These are phyloP conservation scores for Cyberlindnera mrakii DNA, from an alignment of 805 yeast species.

Conservation along the genomic window DNA sequence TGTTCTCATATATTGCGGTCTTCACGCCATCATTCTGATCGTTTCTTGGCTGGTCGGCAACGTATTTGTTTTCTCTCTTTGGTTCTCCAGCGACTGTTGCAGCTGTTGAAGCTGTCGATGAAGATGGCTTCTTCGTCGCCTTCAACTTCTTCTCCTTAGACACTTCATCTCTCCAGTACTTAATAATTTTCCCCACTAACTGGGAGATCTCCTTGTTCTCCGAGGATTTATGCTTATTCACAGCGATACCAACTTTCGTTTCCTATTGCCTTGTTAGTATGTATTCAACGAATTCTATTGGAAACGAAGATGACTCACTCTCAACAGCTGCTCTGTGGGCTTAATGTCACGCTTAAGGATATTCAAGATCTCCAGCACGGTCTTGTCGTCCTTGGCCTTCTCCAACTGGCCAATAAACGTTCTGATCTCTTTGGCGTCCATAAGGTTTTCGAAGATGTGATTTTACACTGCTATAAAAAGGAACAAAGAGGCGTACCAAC, in stretches of 20 bases:
- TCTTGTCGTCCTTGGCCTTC: slow-evolving; percentile 58
- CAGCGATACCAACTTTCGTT: slow-evolving; percentile 96
- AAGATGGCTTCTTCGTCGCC: slow-evolving; percentile 5
- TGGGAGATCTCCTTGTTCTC: slow-evolving; percentile 58
- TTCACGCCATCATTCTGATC: slow-evolving; percentile 77
- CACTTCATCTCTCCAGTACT: slow-evolving; percentile 86
- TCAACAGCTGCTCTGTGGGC: slow-evolving; percentile 79
- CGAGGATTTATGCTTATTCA: slow-evolving; percentile 76
- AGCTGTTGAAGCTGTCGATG: slow-evolving; percentile 1
- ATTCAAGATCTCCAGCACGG: slow-evolving; percentile 60
- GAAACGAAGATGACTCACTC: slow-evolving; percentile 33
- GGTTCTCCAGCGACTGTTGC: slow-evolving; percentile 8
- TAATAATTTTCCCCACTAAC: slow-evolving; percentile 76
- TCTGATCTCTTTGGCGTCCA: slow-evolving; percentile 72
- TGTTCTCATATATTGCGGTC: slow-evolving; percentile 61
- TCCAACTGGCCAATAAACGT: slow-evolving; percentile 68
- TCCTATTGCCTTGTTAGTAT: slow-evolving; percentile 35
- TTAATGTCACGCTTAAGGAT: slow-evolving; percentile 62
- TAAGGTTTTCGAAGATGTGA: slow-evolving; percentile 15
- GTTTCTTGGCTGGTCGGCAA: slow-evolving; percentile 57
- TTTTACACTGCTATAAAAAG: neutral
- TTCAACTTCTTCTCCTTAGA: slow-evolving; percentile 46
- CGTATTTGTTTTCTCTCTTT: slow-evolving; percentile 31
- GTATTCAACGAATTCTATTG: neutral
- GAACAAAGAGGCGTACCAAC: neutral